Evolutionary conservation across 495 filamentous ascomycete genomes (phyloP).

Genomic region (Podospora conica): DNA sequence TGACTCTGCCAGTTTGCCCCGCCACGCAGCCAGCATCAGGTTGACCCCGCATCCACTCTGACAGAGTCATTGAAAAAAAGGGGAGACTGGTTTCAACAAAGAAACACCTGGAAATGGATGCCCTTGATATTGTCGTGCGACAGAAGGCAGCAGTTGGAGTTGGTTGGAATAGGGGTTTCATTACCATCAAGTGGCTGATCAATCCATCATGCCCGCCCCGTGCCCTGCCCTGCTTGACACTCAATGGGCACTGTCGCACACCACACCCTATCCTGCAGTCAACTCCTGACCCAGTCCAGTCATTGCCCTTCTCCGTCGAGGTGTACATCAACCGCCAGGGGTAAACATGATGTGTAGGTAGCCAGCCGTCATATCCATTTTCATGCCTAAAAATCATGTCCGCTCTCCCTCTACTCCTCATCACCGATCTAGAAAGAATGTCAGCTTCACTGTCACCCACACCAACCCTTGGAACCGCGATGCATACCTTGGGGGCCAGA

Average conservation of each 20-base stretch:
- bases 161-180: constrained; percentile 13
- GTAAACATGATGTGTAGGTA: constrained; percentile 2
- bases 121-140: neutral
- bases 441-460: neutral
- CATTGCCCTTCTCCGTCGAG: neutral
- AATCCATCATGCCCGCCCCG: constrained; percentile 9
- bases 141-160: neutral
- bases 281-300: neutral
- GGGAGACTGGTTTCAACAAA: neutral
- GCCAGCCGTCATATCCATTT: constrained; percentile 19
- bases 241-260: neutral
- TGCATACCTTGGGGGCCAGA: constrained; percentile 86
- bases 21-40: neutral
- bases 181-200: constrained; percentile 8
- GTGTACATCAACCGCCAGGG: neutral
- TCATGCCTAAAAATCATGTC: constrained; percentile 6
- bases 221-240: neutral
- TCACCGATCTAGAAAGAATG: constrained; percentile 67
- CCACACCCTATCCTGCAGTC: neutral
- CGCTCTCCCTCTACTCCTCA: constrained; percentile 58
- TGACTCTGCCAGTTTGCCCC: neutral
- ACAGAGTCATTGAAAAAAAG: neutral
- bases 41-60: neutral
- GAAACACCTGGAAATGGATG: neutral
- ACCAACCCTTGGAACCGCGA: neutral